Percentiles rank a stretch among this genome's conserved stretches.
Evolutionary conservation across 257 asterid genomes (phyloP).

Genomic region (Solanum gandarillasii): DNA sequence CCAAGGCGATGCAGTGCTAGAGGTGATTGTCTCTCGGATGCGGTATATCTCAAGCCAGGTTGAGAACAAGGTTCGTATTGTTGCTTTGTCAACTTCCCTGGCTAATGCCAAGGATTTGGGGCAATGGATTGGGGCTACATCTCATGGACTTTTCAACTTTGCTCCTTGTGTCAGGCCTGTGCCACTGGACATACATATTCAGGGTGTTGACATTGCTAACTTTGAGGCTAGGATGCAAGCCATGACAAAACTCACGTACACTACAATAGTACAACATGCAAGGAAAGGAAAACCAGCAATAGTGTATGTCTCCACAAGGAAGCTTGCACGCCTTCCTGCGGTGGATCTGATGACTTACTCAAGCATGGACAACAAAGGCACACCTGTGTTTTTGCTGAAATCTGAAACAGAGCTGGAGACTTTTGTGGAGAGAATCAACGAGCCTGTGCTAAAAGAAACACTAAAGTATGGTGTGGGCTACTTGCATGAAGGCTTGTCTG

Average conservation of each 20-base stretch:
- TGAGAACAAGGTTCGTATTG: slow-evolving; percentile 14
- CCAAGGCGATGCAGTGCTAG: slow-evolving; percentile 23
- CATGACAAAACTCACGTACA: slow-evolving; percentile 34
- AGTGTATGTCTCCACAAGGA: slow-evolving; percentile 29
- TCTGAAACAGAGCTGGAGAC: slow-evolving; percentile 16
- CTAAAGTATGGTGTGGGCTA: slow-evolving; percentile 23
- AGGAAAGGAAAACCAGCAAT: slow-evolving; percentile 28
- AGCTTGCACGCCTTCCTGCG: slow-evolving; percentile 27
- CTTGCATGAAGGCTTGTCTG: slow-evolving; percentile 25
- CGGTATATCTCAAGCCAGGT: slow-evolving; percentile 16
- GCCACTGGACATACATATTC: slow-evolving; percentile 30
- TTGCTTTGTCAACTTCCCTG: slow-evolving; percentile 25
- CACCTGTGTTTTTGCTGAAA: slow-evolving; percentile 10
- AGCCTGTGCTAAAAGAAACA: slow-evolving; percentile 21
- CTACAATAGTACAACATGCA: slow-evolving; percentile 30
- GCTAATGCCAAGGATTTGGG: slow-evolving; percentile 37
- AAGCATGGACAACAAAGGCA: slow-evolving; percentile 8
- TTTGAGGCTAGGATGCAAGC: slow-evolving; percentile 34
- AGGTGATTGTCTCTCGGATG: slow-evolving; percentile 29
- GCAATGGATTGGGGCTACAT: slow-evolving; percentile 36
- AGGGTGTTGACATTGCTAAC: slow-evolving; percentile 30
- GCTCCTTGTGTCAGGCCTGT: slow-evolving; percentile 33
- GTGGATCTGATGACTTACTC: slow-evolving; percentile 29
- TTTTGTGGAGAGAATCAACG: slow-evolving; percentile 18
- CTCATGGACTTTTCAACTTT: slow-evolving; percentile 29